A percentile compares a stretch with the other conserved stretches of the same genome.
Evolutionary conservation across 306 rosid species (phyloP).

Genomic region (Rosa lucieae): DNA sequence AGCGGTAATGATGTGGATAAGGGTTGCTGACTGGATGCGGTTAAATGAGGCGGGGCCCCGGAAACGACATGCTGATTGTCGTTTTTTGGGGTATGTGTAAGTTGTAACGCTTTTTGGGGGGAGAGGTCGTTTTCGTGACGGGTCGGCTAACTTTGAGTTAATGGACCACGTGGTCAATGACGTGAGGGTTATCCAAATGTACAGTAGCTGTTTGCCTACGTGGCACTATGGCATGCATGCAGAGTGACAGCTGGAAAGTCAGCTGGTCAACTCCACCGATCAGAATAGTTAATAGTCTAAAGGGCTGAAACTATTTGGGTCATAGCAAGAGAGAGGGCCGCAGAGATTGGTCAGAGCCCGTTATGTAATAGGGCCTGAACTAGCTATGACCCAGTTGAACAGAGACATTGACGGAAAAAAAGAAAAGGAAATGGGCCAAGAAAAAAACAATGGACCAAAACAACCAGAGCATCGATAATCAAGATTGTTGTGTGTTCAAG

Average conservation of each 20-base stretch:
- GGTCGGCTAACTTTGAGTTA: not conserved
- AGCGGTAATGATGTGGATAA: not conserved
- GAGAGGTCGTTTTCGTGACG: not conserved
- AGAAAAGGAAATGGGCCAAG: no score
- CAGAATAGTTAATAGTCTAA: no score
- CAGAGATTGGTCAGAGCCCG: not conserved
- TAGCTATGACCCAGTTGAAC: no score
- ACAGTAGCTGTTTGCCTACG: not conserved
- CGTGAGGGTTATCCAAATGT: not conserved
- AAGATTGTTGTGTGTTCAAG: no score
- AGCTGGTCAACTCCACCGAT: not conserved
- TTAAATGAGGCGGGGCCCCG: not conserved
- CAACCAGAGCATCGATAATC: no score
- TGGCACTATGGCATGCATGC: not conserved
- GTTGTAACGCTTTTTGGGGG: not conserved
- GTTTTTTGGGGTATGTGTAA: not conserved
- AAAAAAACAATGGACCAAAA: no score
- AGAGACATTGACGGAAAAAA: no score
- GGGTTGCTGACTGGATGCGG: not conserved
- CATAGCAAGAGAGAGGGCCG: not conserved
- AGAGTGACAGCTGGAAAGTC: not conserved
- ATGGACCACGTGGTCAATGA: not conserved
- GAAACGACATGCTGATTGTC: conserved; percentile 4
- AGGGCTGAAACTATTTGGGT: not conserved
- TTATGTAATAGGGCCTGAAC: no score